Base-by-base conservation (phyloP, 2,329 filamentous ascomycete species). In the Aspergillus sp. region DNA sequence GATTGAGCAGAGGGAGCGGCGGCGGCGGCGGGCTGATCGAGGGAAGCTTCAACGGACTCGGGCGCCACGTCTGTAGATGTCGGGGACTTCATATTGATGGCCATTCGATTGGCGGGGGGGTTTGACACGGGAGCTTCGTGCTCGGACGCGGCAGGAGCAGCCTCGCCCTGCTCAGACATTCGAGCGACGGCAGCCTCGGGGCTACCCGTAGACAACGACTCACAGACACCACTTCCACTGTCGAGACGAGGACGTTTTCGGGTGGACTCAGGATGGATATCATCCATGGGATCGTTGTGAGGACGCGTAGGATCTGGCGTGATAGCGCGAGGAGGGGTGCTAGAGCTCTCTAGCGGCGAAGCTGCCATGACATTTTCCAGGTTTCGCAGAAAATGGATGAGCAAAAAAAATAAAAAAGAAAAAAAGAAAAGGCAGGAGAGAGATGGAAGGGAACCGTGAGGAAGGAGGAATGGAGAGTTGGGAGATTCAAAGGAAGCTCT, bases 171-270 rank as follows among this genome's bases (percentile, higher is more conserved):
- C 14, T 44, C 40, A 38, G 42, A 31, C 16, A 39, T 36, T 36
- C 31, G 36, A 32, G 35, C 29, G 29, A 29, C 36, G 26, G 44
- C 32, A 28, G 48, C 37, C 30, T 49, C 43, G 42, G n/a, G n/a
- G n/a, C n/a, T n/a, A n/a, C 53, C 47, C 26, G 48, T 43, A 10
- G 58, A 55, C 44, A 60, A 50, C 22, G 47, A 44, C 34, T 61
- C 53, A 36, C 50, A 51, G 22, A 47, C 46, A 40, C 49, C 47
- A 38, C 55, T 59, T 41, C 61, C 63, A 50, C 60, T 64, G 44
- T 67, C 63, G 35, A 67, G 59, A 49, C 63, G 63, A 41, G 63
- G 64, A 39, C 64, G 63, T 55, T 68, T 68, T 42, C 64, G 57
- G 32, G 57, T 61, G 26, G 51, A 49, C 38, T 60, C 53, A 19